phyloP scores from a whole-genome alignment of 2,329 filamentous ascomycete species.

The Colletotrichum tropicicola region DNA sequence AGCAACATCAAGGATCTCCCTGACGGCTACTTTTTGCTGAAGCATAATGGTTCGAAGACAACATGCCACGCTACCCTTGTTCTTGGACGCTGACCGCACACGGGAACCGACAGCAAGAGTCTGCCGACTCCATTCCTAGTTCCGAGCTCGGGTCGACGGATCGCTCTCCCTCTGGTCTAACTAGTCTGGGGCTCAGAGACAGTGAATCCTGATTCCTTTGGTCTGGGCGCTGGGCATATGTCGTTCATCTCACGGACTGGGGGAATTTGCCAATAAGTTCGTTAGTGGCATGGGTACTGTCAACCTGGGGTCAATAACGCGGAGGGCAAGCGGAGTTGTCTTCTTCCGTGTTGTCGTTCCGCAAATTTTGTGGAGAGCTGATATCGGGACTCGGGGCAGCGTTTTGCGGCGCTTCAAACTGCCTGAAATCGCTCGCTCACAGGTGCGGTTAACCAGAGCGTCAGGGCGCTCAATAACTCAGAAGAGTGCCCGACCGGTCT shows the following conservation, averaged over 20 bases:
- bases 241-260: constrained; percentile 5
- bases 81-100: not conserved
- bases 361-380: constrained; percentile 16
- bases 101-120: not conserved
- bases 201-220: constrained; percentile 1
- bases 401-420: constrained; percentile 26
- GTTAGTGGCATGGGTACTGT: not conserved
- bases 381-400: constrained; percentile 19
- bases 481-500: not conserved
- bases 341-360: constrained; percentile 5
- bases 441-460: constrained; percentile 19
- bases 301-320: constrained; percentile 12
- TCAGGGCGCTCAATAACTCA: not conserved
- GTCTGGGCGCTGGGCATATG: not conserved
- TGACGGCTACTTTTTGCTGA: not conserved
- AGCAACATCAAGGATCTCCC: not conserved
- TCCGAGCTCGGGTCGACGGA: constrained; percentile 12
- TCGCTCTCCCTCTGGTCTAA: not conserved
- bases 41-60: not conserved
- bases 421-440: constrained; percentile 15
- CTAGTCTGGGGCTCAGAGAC: not conserved
- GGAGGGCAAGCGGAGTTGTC: constrained; percentile 17
- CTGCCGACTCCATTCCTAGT: constrained; percentile 5
- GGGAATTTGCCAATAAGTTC: constrained; percentile 6
- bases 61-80: not conserved